Evolutionary conservation across 768 basidiomycete genomes (phyloP).

Genomic region (Gyrodon lividus): DNA sequence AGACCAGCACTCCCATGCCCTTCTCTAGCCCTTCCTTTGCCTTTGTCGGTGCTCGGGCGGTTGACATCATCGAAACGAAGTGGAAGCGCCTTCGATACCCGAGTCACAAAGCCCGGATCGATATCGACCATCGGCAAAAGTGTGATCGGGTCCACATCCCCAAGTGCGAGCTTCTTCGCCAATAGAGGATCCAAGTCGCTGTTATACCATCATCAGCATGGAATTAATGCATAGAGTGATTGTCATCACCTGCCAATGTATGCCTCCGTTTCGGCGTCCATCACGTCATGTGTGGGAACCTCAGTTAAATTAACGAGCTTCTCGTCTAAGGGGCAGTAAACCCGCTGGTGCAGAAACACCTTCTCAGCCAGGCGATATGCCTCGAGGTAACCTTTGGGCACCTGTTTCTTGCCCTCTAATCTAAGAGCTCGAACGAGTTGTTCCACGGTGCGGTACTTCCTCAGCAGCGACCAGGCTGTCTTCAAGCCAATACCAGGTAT

Average conservation of each 20-base stretch:
- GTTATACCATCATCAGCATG: constrained; percentile 8
- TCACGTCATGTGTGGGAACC: constrained; percentile 48
- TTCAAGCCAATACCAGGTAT: constrained; percentile 92
- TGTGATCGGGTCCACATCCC: constrained; percentile 70
- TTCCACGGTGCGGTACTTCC: constrained; percentile 84
- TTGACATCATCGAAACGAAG: constrained; percentile 29
- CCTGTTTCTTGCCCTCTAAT: constrained; percentile 79
- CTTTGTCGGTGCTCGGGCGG: constrained; percentile 34
- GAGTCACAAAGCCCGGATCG: constrained; percentile 61
- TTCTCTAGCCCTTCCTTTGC: constrained; percentile 45
- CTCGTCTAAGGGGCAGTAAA: constrained; percentile 73
- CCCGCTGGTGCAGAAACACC: constrained; percentile 90
- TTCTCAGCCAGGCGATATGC: constrained; percentile 82
- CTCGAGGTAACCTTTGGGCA: constrained; percentile 75
- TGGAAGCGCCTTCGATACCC: constrained; percentile 45
- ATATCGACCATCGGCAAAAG: constrained; percentile 75
- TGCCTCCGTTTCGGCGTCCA: constrained; percentile 60
- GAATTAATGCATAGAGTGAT: background rate
- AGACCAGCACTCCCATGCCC: constrained; percentile 38
- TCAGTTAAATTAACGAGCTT: constrained; percentile 70
- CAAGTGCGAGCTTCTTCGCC: constrained; percentile 66
- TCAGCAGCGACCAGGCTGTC: constrained; percentile 80
- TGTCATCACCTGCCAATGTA: constrained; percentile 64
- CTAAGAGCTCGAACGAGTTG: constrained; percentile 74
- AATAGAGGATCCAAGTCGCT: constrained; percentile 65